phyloP scores from a whole-genome alignment of 1,139 yeast species.

The Fermentozyma sake region DNA sequence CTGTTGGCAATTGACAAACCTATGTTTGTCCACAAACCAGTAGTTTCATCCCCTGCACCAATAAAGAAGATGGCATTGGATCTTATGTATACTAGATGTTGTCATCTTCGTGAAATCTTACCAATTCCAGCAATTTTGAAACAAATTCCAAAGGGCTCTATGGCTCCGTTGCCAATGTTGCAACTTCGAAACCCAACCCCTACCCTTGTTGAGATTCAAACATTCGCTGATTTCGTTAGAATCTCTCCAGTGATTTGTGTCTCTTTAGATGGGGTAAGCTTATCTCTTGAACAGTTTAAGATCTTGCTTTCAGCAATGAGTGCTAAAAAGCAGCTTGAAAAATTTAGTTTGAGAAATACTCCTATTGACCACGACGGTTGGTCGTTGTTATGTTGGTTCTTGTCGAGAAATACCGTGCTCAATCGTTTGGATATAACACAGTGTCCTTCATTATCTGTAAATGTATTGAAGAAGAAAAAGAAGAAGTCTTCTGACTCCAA shows the following conservation, averaged over 20 bases:
- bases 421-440: conserved; percentile 64
- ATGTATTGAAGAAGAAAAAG: conserved; percentile 45
- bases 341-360: conserved; percentile 66
- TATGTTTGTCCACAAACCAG: conserved; percentile 25
- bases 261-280: conserved; percentile 64
- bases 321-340: conserved; percentile 58
- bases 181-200: conserved; percentile 72
- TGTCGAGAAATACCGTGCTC: conserved; percentile 55
- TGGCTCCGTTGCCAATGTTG: conserved; percentile 61
- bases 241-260: conserved; percentile 69
- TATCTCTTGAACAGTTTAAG: conserved; percentile 62
- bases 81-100: conserved; percentile 66
- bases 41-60: conserved; percentile 27
- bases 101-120: conserved; percentile 67
- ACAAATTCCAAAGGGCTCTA: conserved; percentile 66
- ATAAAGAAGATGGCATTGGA: conserved; percentile 52
- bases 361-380: conserved; percentile 67
- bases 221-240: conserved; percentile 71
- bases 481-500: conserved; percentile 17
- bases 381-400: conserved; percentile 66
- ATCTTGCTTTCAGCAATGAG: conserved; percentile 58
- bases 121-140: conserved; percentile 76
- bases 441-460: conserved; percentile 58
- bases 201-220: conserved; percentile 65
- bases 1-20: conserved; percentile 47